phyloP scores from a whole-genome alignment of 176 grass and related monocot genomes.

The Avena insularis region DNA sequence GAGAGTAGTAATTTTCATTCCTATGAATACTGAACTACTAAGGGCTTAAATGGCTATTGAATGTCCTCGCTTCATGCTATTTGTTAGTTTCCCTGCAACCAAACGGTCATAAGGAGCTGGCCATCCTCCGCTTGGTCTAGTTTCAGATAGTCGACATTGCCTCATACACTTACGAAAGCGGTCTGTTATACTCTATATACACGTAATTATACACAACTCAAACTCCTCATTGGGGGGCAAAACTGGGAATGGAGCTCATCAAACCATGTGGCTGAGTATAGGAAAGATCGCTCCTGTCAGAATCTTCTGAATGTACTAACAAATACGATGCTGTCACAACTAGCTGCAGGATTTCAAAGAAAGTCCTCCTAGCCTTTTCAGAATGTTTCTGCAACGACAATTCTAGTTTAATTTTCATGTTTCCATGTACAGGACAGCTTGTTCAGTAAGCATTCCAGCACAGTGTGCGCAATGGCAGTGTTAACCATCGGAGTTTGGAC shows the following conservation, averaged over 20 bases:
- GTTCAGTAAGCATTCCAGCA: slow-evolving; percentile 5
- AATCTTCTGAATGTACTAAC: not conserved
- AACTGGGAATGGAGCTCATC: not conserved
- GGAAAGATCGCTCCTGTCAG: not conserved
- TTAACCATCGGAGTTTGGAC: not conserved
- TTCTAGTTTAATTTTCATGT: slow-evolving; percentile 21
- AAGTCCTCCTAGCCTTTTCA: not conserved
- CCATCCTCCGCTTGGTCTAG: not conserved
- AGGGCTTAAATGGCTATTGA: not conserved
- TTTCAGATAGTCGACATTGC: not conserved
- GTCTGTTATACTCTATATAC: not conserved
- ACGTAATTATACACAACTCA: not conserved
- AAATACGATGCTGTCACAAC: not conserved
- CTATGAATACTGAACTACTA: slow-evolving; percentile 1
- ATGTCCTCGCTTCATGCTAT: not conserved
- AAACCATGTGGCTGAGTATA: slow-evolving; percentile 2
- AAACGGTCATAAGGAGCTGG: not conserved
- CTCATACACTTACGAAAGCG: not conserved
- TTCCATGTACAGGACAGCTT: slow-evolving; percentile 19
- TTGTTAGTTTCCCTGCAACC: slow-evolving; percentile 25
- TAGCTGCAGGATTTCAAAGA: slow-evolving; percentile 20
- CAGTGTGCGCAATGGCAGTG: not conserved
- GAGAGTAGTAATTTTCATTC: not conserved
- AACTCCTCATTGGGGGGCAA: not conserved
- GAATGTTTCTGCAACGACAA: not conserved